Evolutionary conservation across 2,329 filamentous ascomycete genomes (phyloP), one percentile per base, ranked within the genome.

Genomic region (Colletotrichum viniferum): DNA sequence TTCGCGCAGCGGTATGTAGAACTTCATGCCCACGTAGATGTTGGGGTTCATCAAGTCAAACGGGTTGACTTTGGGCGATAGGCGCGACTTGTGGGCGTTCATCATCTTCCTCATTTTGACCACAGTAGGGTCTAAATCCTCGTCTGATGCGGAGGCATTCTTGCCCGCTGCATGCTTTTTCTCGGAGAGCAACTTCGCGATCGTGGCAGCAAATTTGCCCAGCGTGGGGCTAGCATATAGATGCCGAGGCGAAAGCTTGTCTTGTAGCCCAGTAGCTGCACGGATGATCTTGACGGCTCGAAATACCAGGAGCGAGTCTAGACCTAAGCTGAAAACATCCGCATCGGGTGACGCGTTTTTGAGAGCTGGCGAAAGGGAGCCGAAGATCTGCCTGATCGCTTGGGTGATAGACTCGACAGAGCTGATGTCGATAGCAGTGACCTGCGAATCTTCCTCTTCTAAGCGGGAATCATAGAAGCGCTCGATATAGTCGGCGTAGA

Each of bases 401-500:
- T 21, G 43, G 7, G 43, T 52, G n/a, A 52, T 24, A 7, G 43
- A 52, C 4, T 21, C 43, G 0, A 24, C 10, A 52, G 43, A 52
- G 43, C n/a, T 52, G 0, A 1, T 7, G n/a, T 52, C 43, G 0
- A 52, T 52, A 12, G n/a, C 1, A 9, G 3, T 52, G n/a, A 52
- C 2, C 10, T 52, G 43, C n/a, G 6, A 52, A 24, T 52, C 43
- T 52, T 21, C 10, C 3, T 52, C 43, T 21, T 52, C 43, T n/a
- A 24, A 52, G n/a, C 43, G 43, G 10, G 43, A 52, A 21, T 52
- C 10, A 52, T 52, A 52, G n/a, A 52, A 52, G 43, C 43, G 43
- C n/a, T 52, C 12, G 6, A 52, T 52, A 4, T 52, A 52, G n/a
- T 52, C 10, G 10, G n/a, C 43, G 3, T 52, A 52, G n/a, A 52